Evolutionary conservation across 2,329 filamentous ascomycete genomes (phyloP).

Genomic region (Aspergillus japonicus): DNA sequence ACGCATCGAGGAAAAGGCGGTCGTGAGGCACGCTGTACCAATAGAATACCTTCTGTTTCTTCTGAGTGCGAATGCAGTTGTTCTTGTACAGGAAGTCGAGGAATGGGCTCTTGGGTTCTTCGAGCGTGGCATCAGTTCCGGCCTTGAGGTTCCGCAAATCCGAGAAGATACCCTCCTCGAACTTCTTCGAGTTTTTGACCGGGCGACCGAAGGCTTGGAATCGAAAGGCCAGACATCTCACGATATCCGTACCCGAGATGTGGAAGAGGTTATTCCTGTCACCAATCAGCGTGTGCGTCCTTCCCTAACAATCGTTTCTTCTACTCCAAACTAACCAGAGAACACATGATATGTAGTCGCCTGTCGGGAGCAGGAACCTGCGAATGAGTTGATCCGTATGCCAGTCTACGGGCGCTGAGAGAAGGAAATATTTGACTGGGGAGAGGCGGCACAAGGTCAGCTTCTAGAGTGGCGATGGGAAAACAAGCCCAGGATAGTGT

Average conservation of each 20-base stretch:
- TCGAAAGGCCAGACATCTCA: slow-evolving; percentile 93
- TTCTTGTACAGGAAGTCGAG: slow-evolving; percentile 99
- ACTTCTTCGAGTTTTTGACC: slow-evolving; percentile 99
- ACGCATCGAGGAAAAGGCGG: slow-evolving; percentile 90
- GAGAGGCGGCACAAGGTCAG: background rate
- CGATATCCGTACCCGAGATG: slow-evolving; percentile 98
- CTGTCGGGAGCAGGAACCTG: slow-evolving; percentile 89
- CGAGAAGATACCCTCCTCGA: slow-evolving; percentile 99
- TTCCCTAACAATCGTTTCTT: slow-evolving; percentile 9
- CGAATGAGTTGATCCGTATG: slow-evolving; percentile 94
- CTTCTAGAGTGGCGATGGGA: background rate
- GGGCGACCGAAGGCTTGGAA: slow-evolving; percentile 98
- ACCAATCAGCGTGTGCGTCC: slow-evolving; percentile 15
- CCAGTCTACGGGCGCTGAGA: slow-evolving; percentile 98
- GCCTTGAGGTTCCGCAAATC: slow-evolving; percentile 98
- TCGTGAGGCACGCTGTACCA: slow-evolving; percentile 99
- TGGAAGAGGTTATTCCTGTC: slow-evolving; percentile 95
- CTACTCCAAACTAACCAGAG: slow-evolving; percentile 65
- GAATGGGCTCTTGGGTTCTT: slow-evolving; percentile 98
- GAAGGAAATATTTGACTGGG: slow-evolving; percentile 98
- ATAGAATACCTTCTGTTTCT: slow-evolving; percentile 99
- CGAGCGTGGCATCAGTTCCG: slow-evolving; percentile 93
- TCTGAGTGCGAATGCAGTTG: slow-evolving; percentile 99
- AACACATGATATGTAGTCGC: slow-evolving; percentile 98
- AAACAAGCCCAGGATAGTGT: background rate